phyloP scores from a whole-genome alignment of 345 rosid genomes.

The Lepidium didymum region DNA sequence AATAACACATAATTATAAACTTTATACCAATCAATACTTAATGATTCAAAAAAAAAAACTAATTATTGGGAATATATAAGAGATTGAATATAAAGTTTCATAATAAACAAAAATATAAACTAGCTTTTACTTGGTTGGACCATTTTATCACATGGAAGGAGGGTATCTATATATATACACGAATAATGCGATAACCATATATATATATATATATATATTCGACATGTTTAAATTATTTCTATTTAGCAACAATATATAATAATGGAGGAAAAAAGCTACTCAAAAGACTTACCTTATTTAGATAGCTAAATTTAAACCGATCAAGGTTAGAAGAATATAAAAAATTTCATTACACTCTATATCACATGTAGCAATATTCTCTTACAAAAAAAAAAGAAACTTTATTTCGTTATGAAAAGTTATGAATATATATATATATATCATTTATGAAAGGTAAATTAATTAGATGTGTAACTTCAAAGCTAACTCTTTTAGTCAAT shows the following conservation, averaged over 20 bases:
- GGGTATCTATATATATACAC: conserved; percentile 4
- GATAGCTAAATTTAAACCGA: neutral
- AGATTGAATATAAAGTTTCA: neutral
- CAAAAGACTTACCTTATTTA: conserved; percentile 22
- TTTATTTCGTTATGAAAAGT: neutral
- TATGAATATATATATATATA: neutral
- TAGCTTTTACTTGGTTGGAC: conserved; percentile 24
- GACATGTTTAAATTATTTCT: conserved; percentile 17
- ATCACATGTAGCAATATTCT: conserved; percentile 20
- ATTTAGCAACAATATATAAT: neutral
- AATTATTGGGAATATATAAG: neutral
- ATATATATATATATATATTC: neutral
- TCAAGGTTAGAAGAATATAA: conserved; percentile 9
- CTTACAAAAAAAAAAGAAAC: neutral
- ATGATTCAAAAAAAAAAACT: conserved; percentile 8
- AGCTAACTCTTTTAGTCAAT: too few species aligned
- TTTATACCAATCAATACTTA: conserved; percentile 25
- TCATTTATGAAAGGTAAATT: neutral
- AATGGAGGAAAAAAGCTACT: neutral
- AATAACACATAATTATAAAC: conserved; percentile 1
- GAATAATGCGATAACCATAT: conserved; percentile 17
- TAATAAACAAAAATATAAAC: conserved; percentile 12
- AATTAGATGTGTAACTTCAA: neutral
- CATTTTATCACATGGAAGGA: conserved; percentile 25
- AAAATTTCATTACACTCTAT: neutral